Evolutionary conservation across 768 basidiomycete species (phyloP).

Genomic region (Solioccasus polychromus): DNA sequence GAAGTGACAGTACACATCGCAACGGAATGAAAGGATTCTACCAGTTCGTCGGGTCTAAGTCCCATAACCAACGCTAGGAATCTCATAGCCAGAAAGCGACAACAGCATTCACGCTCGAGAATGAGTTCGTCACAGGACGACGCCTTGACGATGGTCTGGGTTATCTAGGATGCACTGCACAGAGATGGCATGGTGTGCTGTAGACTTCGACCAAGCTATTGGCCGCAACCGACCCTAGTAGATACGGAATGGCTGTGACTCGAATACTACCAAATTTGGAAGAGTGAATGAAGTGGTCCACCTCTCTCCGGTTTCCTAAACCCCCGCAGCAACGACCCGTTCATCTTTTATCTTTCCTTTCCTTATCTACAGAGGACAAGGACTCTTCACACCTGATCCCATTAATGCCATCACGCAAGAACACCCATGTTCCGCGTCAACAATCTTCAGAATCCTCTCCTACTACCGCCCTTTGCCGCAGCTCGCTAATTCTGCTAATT

Average conservation of each 20-base stretch:
- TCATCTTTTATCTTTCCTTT: slow-evolving; percentile 7
- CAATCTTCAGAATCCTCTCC: slow-evolving; percentile 15
- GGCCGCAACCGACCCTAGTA: background rate
- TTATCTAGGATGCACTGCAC: background rate
- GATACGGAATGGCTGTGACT: slow-evolving; percentile 23
- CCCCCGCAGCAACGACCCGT: slow-evolving; percentile 22
- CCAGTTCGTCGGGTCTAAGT: too few relatives aligned
- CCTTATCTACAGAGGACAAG: slow-evolving; percentile 23
- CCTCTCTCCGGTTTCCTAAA: slow-evolving; percentile 25
- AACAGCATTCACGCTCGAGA: background rate
- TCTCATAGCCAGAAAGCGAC: too few relatives aligned
- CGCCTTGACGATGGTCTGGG: background rate
- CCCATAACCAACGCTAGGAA: too few relatives aligned
- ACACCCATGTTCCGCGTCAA: slow-evolving; percentile 23
- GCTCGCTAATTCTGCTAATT: slow-evolving; percentile 32
- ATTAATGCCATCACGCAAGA: slow-evolving; percentile 32
- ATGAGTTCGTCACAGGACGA: slow-evolving; percentile 4
- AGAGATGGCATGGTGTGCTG: background rate
- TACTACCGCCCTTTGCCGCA: slow-evolving; percentile 30
- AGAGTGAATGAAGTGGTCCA: background rate
- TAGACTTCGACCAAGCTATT: too few relatives aligned
- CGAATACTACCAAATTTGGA: slow-evolving; percentile 16
- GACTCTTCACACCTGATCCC: slow-evolving; percentile 2
- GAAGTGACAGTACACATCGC: too few relatives aligned
- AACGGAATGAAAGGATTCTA: too few relatives aligned